Conservation (phyloP, 352 stramenopile species). For the Phytophthora sojae region DNA sequence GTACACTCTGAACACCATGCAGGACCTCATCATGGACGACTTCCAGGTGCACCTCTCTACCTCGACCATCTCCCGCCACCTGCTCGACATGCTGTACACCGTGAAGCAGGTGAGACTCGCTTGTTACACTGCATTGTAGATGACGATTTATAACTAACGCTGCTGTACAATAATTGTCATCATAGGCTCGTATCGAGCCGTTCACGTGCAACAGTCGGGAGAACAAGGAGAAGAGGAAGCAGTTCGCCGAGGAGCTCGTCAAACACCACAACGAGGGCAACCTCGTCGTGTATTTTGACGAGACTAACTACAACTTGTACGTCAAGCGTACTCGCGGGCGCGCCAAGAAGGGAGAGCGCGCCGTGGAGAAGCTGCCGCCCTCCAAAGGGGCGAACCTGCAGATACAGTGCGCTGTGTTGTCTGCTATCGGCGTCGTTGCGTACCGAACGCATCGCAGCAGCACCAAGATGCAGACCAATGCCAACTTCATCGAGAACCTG, state of each 20-base stretch:
- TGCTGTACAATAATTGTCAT: no score
- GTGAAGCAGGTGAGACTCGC: conserved; percentile 17
- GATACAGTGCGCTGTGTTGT: not conserved
- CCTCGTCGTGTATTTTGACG: not conserved
- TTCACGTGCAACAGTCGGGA: conserved; percentile 12
- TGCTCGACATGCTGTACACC: conserved; percentile 9
- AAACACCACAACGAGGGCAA: not conserved
- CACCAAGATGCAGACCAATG: not conserved
- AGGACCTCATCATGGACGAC: not conserved
- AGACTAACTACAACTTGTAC: not conserved
- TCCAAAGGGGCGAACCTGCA: not conserved
- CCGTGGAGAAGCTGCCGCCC: not conserved
- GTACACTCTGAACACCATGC: conserved; percentile 1
- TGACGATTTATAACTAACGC: no score
- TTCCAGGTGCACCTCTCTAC: not conserved
- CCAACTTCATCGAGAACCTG: not conserved
- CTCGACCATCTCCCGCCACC: conserved; percentile 2
- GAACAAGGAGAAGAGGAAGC: conserved; percentile 5
- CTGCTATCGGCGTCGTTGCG: not conserved
- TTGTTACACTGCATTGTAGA: no score
- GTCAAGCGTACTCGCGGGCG: not conserved
- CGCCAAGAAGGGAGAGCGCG: not conserved
- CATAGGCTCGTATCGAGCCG: not conserved
- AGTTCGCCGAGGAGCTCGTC: not conserved
- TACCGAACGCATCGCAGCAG: not conserved